Base-by-base conservation (phyloP, 169 alveolate genomes). In the Eimeria necatrix region DNA sequence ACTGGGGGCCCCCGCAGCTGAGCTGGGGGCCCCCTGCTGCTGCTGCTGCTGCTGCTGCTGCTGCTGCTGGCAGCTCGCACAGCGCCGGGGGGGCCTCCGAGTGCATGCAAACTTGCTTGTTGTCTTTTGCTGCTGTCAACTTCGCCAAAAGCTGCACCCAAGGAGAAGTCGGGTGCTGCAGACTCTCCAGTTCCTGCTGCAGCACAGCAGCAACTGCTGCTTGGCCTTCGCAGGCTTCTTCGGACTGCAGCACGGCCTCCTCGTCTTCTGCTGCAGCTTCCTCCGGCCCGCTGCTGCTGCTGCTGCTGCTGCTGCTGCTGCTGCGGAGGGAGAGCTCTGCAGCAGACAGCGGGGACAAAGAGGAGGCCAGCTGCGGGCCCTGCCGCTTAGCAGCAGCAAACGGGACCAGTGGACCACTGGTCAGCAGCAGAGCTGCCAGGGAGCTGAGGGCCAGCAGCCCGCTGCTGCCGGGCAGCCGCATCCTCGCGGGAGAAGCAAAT, bases 201-300 rank as follows among this genome's bases (percentile, higher is more conserved):
- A 89, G 26, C 64, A 71, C 52, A 1, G 4, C 16, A 16, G 60
- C 32, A 87, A 89, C 26, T 1, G 78, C 94, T 20, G 5, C 88
- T 22, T 89, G 94, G 0, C 76, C 94, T 18, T 22, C 94, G 46
- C 94, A 89, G 5, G 14, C 88, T 10, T 89, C 78, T 24, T 89
- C 94, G 24, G 59, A 60, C 18, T 41, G 52, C 51, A 56, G 93
- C 12, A 56, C 92, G 7, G n/a, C 48, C 64, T 89, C 80, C 0
- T 16, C 61, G 24, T 59, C 32, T 8, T 24, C 53, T 26, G 83
- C 83, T 32, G 53, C 52, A n/a, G 83, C 73, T 0, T 16, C 41
- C 41, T 32, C 41, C 41, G 41, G 41, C 41, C 41, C 41, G 41
- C 41, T 32, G 41, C 41, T 32, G 41, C 41, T 32, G 41, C 41